Conservation (phyloP, 371 early-diverging fungal genomes). For the Apophysomyces variabilis region DNA sequence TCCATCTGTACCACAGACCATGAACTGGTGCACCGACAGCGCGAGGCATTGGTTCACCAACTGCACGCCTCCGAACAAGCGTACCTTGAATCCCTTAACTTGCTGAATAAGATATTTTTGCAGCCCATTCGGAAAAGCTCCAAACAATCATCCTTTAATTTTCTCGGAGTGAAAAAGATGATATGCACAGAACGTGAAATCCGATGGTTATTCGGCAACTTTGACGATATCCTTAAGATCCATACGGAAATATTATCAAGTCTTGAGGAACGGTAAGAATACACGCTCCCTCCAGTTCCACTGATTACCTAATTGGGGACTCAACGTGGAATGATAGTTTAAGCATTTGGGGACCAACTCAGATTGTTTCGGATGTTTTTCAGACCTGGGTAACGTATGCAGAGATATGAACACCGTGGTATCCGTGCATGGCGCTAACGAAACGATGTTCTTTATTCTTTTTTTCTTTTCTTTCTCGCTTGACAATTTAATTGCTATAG, state of each 20-base stretch:
- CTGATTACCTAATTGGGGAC: not conserved
- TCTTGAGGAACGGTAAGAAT: slow-evolving; percentile 41
- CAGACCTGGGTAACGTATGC: slow-evolving; percentile 36
- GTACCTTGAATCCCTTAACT: slow-evolving; percentile 34
- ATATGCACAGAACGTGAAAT: slow-evolving; percentile 52
- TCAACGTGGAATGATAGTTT: slow-evolving; percentile 24
- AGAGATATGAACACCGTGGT: not conserved
- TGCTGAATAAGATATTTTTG: slow-evolving; percentile 25
- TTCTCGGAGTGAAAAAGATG: slow-evolving; percentile 45
- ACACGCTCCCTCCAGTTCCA: slow-evolving; percentile 10
- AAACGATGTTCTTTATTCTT: not conserved
- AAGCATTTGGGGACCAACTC: slow-evolving; percentile 58
- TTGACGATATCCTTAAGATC: slow-evolving; percentile 34
- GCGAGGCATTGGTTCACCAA: slow-evolving; percentile 43
- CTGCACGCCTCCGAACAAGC: slow-evolving; percentile 37
- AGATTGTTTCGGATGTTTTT: slow-evolving; percentile 54
- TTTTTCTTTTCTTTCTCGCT: not conserved
- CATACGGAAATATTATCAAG: slow-evolving; percentile 29
- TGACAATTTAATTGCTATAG: slow-evolving; percentile 18
- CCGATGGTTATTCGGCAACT: slow-evolving; percentile 42
- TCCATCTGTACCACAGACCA: slow-evolving; percentile 31
- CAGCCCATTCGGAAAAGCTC: slow-evolving; percentile 38
- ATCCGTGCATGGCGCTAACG: slow-evolving; percentile 11
- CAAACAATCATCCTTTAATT: slow-evolving; percentile 37
- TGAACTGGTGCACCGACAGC: slow-evolving; percentile 41